Evolutionary conservation across 2,329 filamentous ascomycete genomes (phyloP).

Genomic region (Endocalyx cinctus): DNA sequence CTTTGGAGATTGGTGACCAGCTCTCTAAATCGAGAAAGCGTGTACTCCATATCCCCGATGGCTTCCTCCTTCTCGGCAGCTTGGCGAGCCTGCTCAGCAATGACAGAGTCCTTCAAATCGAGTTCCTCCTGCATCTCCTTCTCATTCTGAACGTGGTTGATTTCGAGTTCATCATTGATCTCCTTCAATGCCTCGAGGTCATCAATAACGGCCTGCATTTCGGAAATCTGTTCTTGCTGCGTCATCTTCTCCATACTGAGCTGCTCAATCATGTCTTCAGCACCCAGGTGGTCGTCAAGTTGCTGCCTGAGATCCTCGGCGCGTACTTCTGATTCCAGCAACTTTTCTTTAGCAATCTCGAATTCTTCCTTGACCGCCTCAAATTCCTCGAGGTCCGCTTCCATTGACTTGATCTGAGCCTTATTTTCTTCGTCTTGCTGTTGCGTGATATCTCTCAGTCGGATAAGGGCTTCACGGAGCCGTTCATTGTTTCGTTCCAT

Average conservation of each 20-base stretch:
- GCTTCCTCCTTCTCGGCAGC: slow-evolving; percentile 71
- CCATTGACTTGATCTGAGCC: slow-evolving; percentile 68
- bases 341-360: slow-evolving; percentile 64
- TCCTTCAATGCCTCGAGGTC: slow-evolving; percentile 88
- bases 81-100: slow-evolving; percentile 74
- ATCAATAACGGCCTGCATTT: slow-evolving; percentile 75
- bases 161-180: slow-evolving; percentile 88
- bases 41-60: slow-evolving; percentile 86
- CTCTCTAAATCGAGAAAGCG: slow-evolving; percentile 81
- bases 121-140: slow-evolving; percentile 93
- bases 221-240: slow-evolving; percentile 76
- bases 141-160: slow-evolving; percentile 87
- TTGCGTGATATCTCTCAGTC: slow-evolving; percentile 80
- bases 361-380: slow-evolving; percentile 64
- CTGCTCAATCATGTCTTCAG: slow-evolving; percentile 92
- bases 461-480: slow-evolving; percentile 76
- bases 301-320: slow-evolving; percentile 87
- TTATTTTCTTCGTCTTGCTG: slow-evolving; percentile 78
- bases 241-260: slow-evolving; percentile 82
- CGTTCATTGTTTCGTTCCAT: slow-evolving; percentile 89
- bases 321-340: slow-evolving; percentile 66
- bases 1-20: slow-evolving; percentile 80
- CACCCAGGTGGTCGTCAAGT: slow-evolving; percentile 80
- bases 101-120: slow-evolving; percentile 78
- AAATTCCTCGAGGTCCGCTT: slow-evolving; percentile 68